Base-by-base conservation (phyloP, 2,329 filamentous ascomycete genomes). In the Fusarium decemcellulare region DNA sequence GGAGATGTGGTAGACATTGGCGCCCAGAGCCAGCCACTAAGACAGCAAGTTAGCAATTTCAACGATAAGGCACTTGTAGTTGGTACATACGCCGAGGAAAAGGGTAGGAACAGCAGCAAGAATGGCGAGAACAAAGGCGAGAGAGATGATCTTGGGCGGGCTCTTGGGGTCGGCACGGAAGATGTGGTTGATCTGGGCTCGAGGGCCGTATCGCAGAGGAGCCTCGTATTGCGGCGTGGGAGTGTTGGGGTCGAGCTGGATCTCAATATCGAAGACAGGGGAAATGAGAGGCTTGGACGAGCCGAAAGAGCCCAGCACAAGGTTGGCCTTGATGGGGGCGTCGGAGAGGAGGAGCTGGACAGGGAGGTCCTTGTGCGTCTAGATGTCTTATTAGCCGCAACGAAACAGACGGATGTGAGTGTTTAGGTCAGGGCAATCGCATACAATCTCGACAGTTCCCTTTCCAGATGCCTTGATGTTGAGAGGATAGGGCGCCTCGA, bases 351-450 rank as follows among this genome's bases (percentile, higher is more conserved):
- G 88, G 76, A 98, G 90, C 81, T 97, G 94, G 67, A 90, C 76
- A 23, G 96, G 95, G 64, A 99, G 89, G 76, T 98, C 95, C 83
- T 94, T 95, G 63, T 95, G 93, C 61, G 92, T 88, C 95, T 98
- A 15, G n/a, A 36, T 56, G 54, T 16, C 18, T 53, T 34, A 73
- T 81, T 69, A 83, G 78, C 50, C 42, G 9, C 30, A 37, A 8
- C n/a, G 15, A 53, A 32, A 32, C 46, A 50, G 34, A 16, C 18
- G 46, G 32, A 36, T 10, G 15, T 8, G 29, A 32, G 10, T 34
- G 32, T 12, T 9, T 34, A 7, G 12, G 32, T 9, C 9, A 18
- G 36, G 9, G 14, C 29, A 30, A 46, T 48, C 54, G 40, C 91
- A 71, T 88, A 98, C 95, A 81, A 99, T 84, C 73, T 97, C 92